Base-by-base conservation (phyloP, 2,329 filamentous ascomycete genomes). In the Verticillium tricorpus region DNA sequence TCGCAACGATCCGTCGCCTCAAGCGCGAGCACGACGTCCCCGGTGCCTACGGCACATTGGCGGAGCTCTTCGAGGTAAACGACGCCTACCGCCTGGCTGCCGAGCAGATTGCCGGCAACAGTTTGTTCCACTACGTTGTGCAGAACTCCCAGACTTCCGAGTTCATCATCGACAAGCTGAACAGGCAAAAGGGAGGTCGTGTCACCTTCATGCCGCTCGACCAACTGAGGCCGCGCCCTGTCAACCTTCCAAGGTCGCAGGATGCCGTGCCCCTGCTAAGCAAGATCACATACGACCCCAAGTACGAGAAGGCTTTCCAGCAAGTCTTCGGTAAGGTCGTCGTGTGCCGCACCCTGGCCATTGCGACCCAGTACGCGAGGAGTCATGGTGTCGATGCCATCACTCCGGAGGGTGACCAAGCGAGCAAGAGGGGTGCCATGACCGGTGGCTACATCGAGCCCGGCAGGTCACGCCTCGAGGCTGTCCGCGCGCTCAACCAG, bases 291-390 rank as follows among this genome's bases (percentile, higher is more conserved):
- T 99, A 89, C 70, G 90, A 97, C 59, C 71, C 82, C 1, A 82
- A 79, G 64, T 97, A 89, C 68, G 92, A 96, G 62, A 89, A 87
- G 69, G 95, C 95, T 0, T 95, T 99, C 73, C 88, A 91, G 71
- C 93, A 97, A 72, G 92, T 99, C 0, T 99, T 99, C 76, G 95
- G 93, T 56, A 96, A 92, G 75, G 95, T 92, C 0, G 92, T 99
- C 59, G 90, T 99, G 61, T 98, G 95, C 68, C 93, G 94, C 2
- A 96, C 92, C 67, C 79, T 99, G 65, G 86, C 91, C 57, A 86
- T 97, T 62, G 95, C 93, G 57, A 87, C 90, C 14, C 93, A 97
- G 71, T 97, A 97, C 72, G 92, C 95, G 25, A 87, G 94, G 70
- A 96, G 91, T 69, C 94, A 98, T 70, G 91, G 91, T 19, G 88